phyloP scores from a whole-genome alignment of 2,329 filamentous ascomycete genomes.

The Pseudogymnoascus sp. region DNA sequence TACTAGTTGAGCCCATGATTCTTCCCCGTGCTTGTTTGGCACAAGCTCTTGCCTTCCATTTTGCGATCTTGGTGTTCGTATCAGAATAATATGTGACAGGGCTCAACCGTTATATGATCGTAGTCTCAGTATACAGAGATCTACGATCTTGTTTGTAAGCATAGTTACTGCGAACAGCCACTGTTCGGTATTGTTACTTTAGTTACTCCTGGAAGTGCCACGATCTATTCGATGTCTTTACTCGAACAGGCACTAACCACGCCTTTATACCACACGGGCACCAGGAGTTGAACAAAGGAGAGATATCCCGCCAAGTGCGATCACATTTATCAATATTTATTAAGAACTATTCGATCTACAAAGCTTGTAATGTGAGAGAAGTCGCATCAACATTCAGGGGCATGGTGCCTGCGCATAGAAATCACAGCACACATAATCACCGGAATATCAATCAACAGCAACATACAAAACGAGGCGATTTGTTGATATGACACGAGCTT shows the following conservation, averaged over 20 bases:
- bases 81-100: too few relatives aligned
- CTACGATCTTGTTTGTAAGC: not conserved
- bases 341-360: not conserved
- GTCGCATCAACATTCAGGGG: not conserved
- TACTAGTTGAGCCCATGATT: too few relatives aligned
- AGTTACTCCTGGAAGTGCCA: not conserved
- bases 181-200: not conserved
- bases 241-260: not conserved
- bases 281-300: not conserved
- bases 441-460: not conserved
- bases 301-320: not conserved
- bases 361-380: not conserved
- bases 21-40: too few relatives aligned
- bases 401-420: not conserved
- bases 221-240: not conserved
- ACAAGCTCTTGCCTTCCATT: too few relatives aligned
- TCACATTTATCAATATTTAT: not conserved
- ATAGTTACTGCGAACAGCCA: not conserved
- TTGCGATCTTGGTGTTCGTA: too few relatives aligned
- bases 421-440: not conserved
- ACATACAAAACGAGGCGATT: not conserved
- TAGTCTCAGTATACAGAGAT: not conserved
- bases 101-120: not conserved
- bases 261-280: not conserved
- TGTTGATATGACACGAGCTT: slow-evolving; percentile 4